Evolutionary conservation across 2,329 filamentous ascomycete species (phyloP).

Genomic region (Colletotrichum sidae): DNA sequence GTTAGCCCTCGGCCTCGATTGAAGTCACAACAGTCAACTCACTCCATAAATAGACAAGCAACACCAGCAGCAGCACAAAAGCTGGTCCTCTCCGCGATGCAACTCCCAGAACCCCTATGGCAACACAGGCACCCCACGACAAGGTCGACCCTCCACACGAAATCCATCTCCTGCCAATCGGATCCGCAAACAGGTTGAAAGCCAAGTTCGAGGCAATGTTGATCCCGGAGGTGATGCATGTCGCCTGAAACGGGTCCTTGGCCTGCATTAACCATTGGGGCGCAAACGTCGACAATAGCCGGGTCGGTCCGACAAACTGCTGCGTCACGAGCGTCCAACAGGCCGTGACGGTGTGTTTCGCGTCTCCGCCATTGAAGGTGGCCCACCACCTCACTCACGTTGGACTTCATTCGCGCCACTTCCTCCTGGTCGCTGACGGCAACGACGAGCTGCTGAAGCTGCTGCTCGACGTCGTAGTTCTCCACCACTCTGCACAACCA

Average conservation of each 20-base stretch:
- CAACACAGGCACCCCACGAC: conserved; percentile 36
- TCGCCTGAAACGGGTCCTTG: conserved; percentile 41
- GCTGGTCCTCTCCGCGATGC: conserved; percentile 34
- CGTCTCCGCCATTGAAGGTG: conserved; percentile 45
- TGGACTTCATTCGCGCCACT: conserved; percentile 25
- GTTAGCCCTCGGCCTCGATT: neutral
- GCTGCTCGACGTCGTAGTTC: conserved; percentile 45
- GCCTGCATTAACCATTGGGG: conserved; percentile 50
- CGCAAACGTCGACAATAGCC: conserved; percentile 39
- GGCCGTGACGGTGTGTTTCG: conserved; percentile 44
- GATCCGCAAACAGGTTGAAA: conserved; percentile 38
- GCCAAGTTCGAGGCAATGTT: conserved; percentile 38
- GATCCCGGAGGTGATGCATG: conserved; percentile 40
- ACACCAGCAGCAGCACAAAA: conserved; percentile 38
- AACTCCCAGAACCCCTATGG: conserved; percentile 40
- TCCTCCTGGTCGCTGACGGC: conserved; percentile 39
- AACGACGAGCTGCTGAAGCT: conserved; percentile 41
- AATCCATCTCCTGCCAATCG: conserved; percentile 36
- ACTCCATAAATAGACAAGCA: conserved; percentile 43
- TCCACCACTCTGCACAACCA: conserved; percentile 42
- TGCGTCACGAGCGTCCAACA: conserved; percentile 43
- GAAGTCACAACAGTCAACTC: conserved; percentile 14
- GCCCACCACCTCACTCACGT: conserved; percentile 44
- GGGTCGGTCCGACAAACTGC: conserved; percentile 34
- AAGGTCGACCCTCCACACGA: conserved; percentile 36